A percentile compares a stretch with the other conserved stretches of the same genome.
These are phyloP conservation scores for Hyaloperonospora arabidopsidis DNA, from an alignment of 352 stramenopile genomes.

Conservation along the genomic window DNA sequence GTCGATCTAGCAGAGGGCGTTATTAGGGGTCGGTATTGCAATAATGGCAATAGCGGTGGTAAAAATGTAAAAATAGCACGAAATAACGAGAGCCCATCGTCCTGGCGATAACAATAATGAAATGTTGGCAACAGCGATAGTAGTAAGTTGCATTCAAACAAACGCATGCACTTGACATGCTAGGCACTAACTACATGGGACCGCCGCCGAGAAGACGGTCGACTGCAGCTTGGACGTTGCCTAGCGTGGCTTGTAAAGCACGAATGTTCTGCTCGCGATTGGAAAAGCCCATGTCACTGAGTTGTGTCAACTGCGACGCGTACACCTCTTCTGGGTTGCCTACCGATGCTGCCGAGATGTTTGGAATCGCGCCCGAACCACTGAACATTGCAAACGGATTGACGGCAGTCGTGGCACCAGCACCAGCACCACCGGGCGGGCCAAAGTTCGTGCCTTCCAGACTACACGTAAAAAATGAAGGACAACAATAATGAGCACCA, in stretches of 20 bases:
- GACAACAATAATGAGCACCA: conserved; percentile 2
- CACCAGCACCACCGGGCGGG: conserved; percentile 6
- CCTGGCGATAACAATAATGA: not conserved
- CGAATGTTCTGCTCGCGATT: conserved; percentile 85
- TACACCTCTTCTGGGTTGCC: conserved; percentile 81
- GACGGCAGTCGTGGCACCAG: conserved; percentile 10
- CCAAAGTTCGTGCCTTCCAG: conserved; percentile 47
- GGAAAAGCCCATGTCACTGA: conserved; percentile 88
- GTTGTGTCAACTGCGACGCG: conserved; percentile 81
- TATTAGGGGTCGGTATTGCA: too few relatives aligned
- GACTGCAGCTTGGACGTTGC: conserved; percentile 87
- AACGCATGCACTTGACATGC: too few relatives aligned
- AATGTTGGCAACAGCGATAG: too few relatives aligned
- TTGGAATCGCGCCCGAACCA: conserved; percentile 26
- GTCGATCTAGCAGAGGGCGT: too few relatives aligned
- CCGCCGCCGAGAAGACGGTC: conserved; percentile 78
- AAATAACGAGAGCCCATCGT: too few relatives aligned
- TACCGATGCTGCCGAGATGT: conserved; percentile 22
- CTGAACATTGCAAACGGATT: conserved; percentile 55
- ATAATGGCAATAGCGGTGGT: too few relatives aligned
- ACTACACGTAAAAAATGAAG: conserved; percentile 17
- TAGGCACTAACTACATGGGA: conserved; percentile 27
- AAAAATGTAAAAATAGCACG: too few relatives aligned
- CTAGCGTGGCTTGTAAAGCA: conserved; percentile 73
- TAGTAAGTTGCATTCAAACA: too few relatives aligned